Percentiles rank a stretch among this genome's conserved stretches.
phyloP scores from a whole-genome alignment of 2,329 filamentous ascomycete species.

The Monosporascus sp. region DNA sequence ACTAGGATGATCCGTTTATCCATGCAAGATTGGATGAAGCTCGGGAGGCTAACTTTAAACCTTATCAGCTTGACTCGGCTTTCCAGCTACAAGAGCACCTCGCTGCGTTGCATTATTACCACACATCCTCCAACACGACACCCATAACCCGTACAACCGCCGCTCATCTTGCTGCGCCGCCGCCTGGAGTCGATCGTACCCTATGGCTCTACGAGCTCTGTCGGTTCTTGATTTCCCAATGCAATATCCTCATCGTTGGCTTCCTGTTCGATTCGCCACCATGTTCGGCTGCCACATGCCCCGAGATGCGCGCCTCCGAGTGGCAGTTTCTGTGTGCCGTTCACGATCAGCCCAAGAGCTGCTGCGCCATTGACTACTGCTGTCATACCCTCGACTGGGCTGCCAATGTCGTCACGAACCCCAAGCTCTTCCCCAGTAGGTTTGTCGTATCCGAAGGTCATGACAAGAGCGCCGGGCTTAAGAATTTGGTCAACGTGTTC shows the following conservation, averaged over 20 bases:
- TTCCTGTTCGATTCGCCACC: slow-evolving; percentile 88
- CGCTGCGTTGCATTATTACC: slow-evolving; percentile 80
- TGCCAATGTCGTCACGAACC: slow-evolving; percentile 86
- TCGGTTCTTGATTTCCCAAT: slow-evolving; percentile 90
- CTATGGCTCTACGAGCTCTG: slow-evolving; percentile 98
- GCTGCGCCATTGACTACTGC: slow-evolving; percentile 98
- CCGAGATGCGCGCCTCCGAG: slow-evolving; percentile 97
- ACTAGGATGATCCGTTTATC: too few species aligned
- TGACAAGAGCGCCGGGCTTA: slow-evolving; percentile 60
- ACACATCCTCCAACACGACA: slow-evolving; percentile 61
- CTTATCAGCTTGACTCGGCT: slow-evolving; percentile 77
- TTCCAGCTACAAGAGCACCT: slow-evolving; percentile 98
- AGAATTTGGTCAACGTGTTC: slow-evolving; percentile 92
- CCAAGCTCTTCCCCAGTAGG: slow-evolving; percentile 90
- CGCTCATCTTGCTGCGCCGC: slow-evolving; percentile 69
- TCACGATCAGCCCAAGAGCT: slow-evolving; percentile 92
- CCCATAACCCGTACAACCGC: slow-evolving; percentile 75
- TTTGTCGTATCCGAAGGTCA: slow-evolving; percentile 55
- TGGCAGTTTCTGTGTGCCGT: slow-evolving; percentile 99
- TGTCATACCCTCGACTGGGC: slow-evolving; percentile 99
- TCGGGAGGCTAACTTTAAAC: background rate
- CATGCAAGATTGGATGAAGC: too few species aligned
- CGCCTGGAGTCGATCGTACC: slow-evolving; percentile 74
- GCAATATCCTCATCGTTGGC: slow-evolving; percentile 85
- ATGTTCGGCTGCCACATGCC: slow-evolving; percentile 83